A percentile compares a stretch with the other conserved stretches of the same genome.
phyloP scores from a whole-genome alignment of 768 basidiomycete species.

The Lactarius pseudohatsudake region DNA sequence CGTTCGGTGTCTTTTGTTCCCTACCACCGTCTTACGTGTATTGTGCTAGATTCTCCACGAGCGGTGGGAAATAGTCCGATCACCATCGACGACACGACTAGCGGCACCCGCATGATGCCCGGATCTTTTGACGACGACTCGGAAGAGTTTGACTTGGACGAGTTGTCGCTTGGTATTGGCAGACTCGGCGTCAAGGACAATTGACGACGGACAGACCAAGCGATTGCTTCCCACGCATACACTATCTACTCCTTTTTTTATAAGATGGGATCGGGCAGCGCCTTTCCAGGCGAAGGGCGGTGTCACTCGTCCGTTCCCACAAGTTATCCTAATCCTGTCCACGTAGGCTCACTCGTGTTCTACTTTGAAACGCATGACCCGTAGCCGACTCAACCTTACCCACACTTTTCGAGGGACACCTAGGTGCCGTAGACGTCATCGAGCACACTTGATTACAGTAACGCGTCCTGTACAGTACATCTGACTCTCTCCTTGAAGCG shows the following conservation, averaged over 20 bases:
- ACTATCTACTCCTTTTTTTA: background rate
- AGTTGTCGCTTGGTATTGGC: constrained; percentile 2
- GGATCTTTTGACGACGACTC: constrained; percentile 11
- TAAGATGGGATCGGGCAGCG: background rate
- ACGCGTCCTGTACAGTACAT: background rate
- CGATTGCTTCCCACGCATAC: background rate
- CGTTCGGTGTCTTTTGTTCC: background rate
- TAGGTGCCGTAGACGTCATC: background rate
- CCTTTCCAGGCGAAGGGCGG: background rate
- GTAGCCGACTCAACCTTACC: background rate
- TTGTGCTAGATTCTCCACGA: constrained; percentile 1
- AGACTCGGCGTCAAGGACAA: background rate
- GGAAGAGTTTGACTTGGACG: constrained; percentile 10
- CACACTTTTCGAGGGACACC: background rate
- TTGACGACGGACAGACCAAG: background rate
- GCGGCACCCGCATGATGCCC: constrained; percentile 8
- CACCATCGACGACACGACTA: background rate
- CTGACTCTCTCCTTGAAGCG: background rate
- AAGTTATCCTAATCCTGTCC: background rate
- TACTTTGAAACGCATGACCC: background rate
- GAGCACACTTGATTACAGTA: background rate
- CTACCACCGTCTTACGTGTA: background rate
- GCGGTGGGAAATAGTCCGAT: background rate
- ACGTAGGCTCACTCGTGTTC: background rate
- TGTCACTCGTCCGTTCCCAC: background rate